Evolutionary conservation across 768 basidiomycete genomes (phyloP), one percentile per base, ranked within the genome.

Genomic region (Amylocystis lapponica): DNA sequence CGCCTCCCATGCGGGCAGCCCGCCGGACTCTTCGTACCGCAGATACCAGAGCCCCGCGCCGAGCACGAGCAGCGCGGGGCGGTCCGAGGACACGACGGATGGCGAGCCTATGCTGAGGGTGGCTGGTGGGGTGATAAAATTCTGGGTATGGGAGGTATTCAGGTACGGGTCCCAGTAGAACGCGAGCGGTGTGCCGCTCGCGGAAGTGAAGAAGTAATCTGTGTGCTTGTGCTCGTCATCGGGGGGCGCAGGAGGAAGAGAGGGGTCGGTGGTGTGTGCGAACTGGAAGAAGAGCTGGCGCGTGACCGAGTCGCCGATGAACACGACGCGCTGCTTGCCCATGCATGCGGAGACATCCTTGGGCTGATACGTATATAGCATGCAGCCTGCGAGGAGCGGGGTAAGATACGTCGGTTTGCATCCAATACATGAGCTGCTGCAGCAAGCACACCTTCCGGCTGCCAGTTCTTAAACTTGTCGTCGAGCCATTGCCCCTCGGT

Each of bases 1-100:
- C 20, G 70, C 69, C 53, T 86, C 85, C 88, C 90, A 96, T 1
- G 79, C 70, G 23, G 81, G 65, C 30, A 93, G 68, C 3, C 88
- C 88, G 19, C 89, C 86, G 1, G 87, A 86, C 27, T 76, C 67
- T 1, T 81, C 69, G 60, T 93, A 81, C 19, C 88, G 80, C 33
- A 96, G 74, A 60, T 90, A 90, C 92, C 92, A 94, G 27, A 95
- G 67, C 0, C 92, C 92, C 12, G 86, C 81, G 9, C 92, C 92
- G 13, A 96, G 60, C 9, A 94, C 83, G 22, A 93, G 72, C 35
- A 96, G 63, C 0, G 83, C 78, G 1, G 87, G 75, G 2, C 47
- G 43, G 64, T 50, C 66, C 23, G 51, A 36, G 19, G 34, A 20
- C 4, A 39, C 16, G 14, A 17, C 29, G 2, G 53, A 56, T 36